Base-by-base conservation (phyloP, 169 alveolate genomes). In the Sarcocystis neurona region DNA sequence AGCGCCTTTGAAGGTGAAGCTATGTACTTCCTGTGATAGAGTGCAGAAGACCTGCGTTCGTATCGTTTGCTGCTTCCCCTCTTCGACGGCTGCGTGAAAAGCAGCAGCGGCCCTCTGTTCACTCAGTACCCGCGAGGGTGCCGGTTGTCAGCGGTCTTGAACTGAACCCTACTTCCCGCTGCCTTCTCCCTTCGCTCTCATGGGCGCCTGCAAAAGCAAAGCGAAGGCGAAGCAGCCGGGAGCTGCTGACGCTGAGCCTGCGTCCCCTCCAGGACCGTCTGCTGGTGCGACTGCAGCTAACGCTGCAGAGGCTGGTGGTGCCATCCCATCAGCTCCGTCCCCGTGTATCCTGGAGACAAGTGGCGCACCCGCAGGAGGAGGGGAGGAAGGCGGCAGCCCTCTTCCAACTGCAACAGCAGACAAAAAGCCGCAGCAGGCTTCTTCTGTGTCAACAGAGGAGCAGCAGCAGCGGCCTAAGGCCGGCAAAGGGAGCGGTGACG, bases 181-280 rank as follows among this genome's bases (percentile, higher is more conserved):
- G 66, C 66, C 66, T 53, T 23, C 23, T 53, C 66, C 12, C 66
- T 23, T 53, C 66, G 23, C 30, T 23, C 66, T 15, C 23, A 84
- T 84, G 89, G 82, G 82, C 66, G 66, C 80, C 74, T 84, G 82
- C 82, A 58, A 84, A n/a, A 58, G 82, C 74, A 58, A 84, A 34
- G 56, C 82, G 50, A 63, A 63, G 63, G 72, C 89, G 23, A 63
- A 82, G 79, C 53, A 63, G 79, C 88, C 88, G 47, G 88, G 39
- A 47, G 79, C 20, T 39, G 79, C 63, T 30, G 56, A 43, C 0
- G 34, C 32, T 41, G 89, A 15, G 41, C 34, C 74, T 4, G 72
- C 41, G n/a, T 53, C 37, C 32, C 70, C 30, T 34, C 50, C 44
- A 15, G 85, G n/a, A n/a, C 70, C 70, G 85, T 46, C 60, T 41